These are phyloP conservation scores for Neoboletus subvelutipes DNA, from an alignment of 768 basidiomycete genomes.

Conservation along the genomic window DNA sequence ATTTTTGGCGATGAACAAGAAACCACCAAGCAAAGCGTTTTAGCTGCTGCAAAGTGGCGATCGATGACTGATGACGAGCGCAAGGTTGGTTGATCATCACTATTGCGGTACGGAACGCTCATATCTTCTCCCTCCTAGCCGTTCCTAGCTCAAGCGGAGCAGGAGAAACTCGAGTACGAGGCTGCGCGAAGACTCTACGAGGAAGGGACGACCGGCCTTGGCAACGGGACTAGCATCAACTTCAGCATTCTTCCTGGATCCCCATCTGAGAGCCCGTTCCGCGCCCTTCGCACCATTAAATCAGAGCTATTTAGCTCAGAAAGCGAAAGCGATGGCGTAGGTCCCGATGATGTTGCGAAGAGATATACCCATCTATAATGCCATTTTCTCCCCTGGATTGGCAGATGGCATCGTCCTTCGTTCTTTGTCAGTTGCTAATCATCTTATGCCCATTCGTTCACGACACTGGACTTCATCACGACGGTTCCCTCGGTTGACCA, in stretches of 20 bases:
- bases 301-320: constrained; percentile 63
- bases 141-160: constrained; percentile 89
- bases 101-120: constrained; percentile 8
- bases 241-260: constrained; percentile 78
- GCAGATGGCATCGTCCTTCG: constrained; percentile 15
- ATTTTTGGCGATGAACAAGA: constrained; percentile 91
- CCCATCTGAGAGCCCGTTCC: constrained; percentile 47
- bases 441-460: constrained; percentile 23
- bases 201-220: constrained; percentile 68
- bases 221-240: constrained; percentile 71
- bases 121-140: constrained; percentile 55
- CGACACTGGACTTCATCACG: constrained; percentile 33
- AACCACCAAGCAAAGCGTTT: constrained; percentile 91
- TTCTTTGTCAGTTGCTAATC: constrained; percentile 35
- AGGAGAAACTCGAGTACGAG: constrained; percentile 94
- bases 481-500: constrained; percentile 33
- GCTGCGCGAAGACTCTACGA: constrained; percentile 83
- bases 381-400: constrained; percentile 17
- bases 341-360: constrained; percentile 47
- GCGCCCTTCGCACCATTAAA: constrained; percentile 47
- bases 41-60: constrained; percentile 92
- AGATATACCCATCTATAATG: constrained; percentile 38
- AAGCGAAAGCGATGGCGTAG: constrained; percentile 66
- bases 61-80: constrained; percentile 92
- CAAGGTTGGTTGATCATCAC: constrained; percentile 55